Evolutionary conservation across 1,284 basidiomycete species (phyloP).

Genomic region (Cutaneotrichosporon spelunceum): DNA sequence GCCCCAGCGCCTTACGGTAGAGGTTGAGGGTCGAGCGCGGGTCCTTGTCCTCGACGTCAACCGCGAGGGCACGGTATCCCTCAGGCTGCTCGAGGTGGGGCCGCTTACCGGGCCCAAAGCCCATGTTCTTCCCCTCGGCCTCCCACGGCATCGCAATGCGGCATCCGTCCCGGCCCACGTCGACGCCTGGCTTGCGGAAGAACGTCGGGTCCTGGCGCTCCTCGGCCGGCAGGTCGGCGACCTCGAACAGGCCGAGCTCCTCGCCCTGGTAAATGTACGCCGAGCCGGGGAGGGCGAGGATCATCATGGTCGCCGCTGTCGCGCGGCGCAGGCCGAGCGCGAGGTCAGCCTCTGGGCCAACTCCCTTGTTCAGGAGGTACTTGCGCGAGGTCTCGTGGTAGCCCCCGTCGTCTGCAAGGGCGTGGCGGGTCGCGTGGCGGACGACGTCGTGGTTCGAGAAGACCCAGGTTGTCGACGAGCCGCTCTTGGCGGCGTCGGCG

Average conservation of each 20-base stretch:
- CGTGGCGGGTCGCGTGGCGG: constrained; percentile 43
- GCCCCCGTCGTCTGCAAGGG: constrained; percentile 27
- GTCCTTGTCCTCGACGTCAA: constrained; percentile 33
- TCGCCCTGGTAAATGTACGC: constrained; percentile 49
- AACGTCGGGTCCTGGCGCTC: constrained; percentile 44
- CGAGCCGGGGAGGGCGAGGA: constrained; percentile 43
- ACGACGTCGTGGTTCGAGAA: constrained; percentile 45
- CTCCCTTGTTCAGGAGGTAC: constrained; percentile 26
- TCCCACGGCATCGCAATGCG: constrained; percentile 35
- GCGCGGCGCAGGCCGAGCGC: constrained; percentile 35
- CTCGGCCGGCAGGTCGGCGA: constrained; percentile 33
- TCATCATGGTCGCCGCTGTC: constrained; percentile 37
- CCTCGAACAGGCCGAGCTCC: constrained; percentile 45
- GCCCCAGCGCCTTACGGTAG: constrained; percentile 34
- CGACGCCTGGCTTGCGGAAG: constrained; percentile 34
- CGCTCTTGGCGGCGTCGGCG: constrained; percentile 24
- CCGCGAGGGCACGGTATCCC: constrained; percentile 33
- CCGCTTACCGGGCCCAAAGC: constrained; percentile 29
- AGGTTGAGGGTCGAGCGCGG: constrained; percentile 34
- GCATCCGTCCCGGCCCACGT: constrained; percentile 45
- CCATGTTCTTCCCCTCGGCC: constrained; percentile 28
- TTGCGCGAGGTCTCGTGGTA: constrained; percentile 22
- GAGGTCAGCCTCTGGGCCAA: constrained; percentile 24
- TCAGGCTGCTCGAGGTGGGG: constrained; percentile 39
- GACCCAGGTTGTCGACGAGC: constrained; percentile 43